Evolutionary conservation across 371 early-diverging fungal genomes (phyloP).

Genomic region (Dentiscutata heterogama): DNA sequence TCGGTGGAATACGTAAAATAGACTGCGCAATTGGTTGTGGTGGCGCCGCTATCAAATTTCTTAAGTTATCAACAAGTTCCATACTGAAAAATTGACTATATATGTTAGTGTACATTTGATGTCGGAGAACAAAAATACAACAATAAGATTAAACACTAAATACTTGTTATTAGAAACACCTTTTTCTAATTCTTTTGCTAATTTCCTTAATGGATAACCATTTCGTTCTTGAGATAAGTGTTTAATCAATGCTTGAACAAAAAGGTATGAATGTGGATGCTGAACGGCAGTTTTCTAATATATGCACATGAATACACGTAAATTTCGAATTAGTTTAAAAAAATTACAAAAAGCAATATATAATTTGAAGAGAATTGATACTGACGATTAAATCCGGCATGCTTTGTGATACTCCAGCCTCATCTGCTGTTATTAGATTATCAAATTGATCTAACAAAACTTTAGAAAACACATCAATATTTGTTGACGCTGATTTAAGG

Average conservation of each 20-base stretch:
- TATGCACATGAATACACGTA: not conserved
- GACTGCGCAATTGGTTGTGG: not conserved
- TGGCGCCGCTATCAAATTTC: conserved; percentile 15
- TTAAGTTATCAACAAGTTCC: not conserved
- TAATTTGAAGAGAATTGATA: not conserved
- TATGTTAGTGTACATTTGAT: no score
- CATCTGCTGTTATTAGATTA: conserved; percentile 14
- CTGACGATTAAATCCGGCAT: conserved; percentile 28
- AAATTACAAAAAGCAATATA: not conserved
- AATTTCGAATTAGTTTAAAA: not conserved
- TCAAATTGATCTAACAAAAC: conserved; percentile 32
- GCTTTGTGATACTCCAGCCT: not conserved
- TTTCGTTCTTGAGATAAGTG: not conserved
- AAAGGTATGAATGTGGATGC: conserved; percentile 29
- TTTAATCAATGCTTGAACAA: conserved; percentile 35
- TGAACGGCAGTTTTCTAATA: conserved; percentile 26
- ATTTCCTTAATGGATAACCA: conserved; percentile 26
- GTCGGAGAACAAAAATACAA: no score
- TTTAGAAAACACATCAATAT: conserved; percentile 26
- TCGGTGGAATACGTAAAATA: conserved; percentile 24
- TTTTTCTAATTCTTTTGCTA: conserved; percentile 41
- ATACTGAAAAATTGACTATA: not conserved
- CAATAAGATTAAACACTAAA: no score
- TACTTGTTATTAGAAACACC: not conserved
- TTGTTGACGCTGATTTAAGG: conserved; percentile 20